These are phyloP conservation scores for Penicillium sp. DNA, from an alignment of 2,329 filamentous ascomycete species.

Conservation along the genomic window DNA sequence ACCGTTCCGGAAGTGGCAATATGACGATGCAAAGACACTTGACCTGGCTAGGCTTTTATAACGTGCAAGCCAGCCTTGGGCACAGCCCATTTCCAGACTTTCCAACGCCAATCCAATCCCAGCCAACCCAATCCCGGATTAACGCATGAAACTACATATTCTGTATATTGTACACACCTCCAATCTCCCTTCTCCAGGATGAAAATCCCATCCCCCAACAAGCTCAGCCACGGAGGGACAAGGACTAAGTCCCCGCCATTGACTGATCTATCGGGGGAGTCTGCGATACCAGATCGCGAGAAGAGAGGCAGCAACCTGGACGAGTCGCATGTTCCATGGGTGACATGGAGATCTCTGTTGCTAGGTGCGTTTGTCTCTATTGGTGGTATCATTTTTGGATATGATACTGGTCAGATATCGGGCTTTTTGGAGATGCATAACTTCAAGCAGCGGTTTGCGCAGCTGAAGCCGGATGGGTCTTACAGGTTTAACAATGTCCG, in stretches of 20 bases:
- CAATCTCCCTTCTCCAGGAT: not conserved
- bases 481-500: constrained; percentile 43
- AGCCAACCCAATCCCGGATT: not conserved
- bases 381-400: constrained; percentile 46
- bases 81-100: not conserved
- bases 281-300: constrained; percentile 7
- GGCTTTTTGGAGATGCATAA: constrained; percentile 44
- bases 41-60: not conserved
- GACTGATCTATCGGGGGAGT: constrained; percentile 10
- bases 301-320: constrained; percentile 19
- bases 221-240: not conserved
- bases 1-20: constrained; percentile 9
- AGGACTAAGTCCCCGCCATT: constrained; percentile 8
- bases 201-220: constrained; percentile 14
- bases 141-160: not conserved
- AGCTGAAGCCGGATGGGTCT: constrained; percentile 28
- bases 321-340: constrained; percentile 30
- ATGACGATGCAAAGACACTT: constrained; percentile 5
- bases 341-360: constrained; percentile 38
- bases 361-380: constrained; percentile 47
- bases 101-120: not conserved
- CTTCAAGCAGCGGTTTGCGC: constrained; percentile 41
- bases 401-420: constrained; percentile 47
- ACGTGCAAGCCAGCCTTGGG: not conserved
- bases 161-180: not conserved